phyloP scores from a whole-genome alignment of 345 rosid species.

The Gossypium thurberi region DNA sequence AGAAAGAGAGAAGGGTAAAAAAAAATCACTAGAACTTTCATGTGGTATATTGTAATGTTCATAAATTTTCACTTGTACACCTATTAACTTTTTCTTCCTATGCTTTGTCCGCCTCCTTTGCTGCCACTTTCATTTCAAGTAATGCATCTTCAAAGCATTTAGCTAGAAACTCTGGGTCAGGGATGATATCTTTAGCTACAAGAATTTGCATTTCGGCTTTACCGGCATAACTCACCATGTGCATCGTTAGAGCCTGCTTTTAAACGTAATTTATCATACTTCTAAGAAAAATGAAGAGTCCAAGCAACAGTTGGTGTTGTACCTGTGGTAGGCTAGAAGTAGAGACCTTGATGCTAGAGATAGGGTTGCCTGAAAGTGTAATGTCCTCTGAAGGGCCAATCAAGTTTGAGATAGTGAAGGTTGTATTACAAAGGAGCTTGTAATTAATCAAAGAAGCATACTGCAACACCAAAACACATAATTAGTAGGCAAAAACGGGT shows the following conservation, averaged over 20 bases:
- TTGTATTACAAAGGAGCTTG: slow-evolving; percentile 41
- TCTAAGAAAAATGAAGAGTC: too few species aligned
- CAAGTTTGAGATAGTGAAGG: slow-evolving; percentile 49
- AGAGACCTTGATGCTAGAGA: slow-evolving; percentile 34
- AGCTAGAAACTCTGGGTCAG: slow-evolving; percentile 58
- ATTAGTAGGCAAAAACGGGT: background rate
- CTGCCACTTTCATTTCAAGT: slow-evolving; percentile 51
- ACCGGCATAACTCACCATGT: slow-evolving; percentile 65
- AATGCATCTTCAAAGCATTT: slow-evolving; percentile 53
- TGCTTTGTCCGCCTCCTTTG: slow-evolving; percentile 1
- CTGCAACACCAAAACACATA: slow-evolving; percentile 17
- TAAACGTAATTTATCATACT: background rate
- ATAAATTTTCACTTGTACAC: background rate
- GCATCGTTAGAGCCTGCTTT: slow-evolving; percentile 52
- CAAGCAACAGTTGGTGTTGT: background rate
- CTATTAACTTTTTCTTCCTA: background rate
- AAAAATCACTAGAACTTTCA: background rate
- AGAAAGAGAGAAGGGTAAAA: background rate
- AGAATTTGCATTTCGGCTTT: slow-evolving; percentile 52
- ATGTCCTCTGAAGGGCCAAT: slow-evolving; percentile 49
- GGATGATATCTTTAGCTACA: slow-evolving; percentile 59
- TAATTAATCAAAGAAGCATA: slow-evolving; percentile 39
- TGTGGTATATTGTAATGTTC: background rate
- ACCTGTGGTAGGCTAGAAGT: slow-evolving; percentile 46
- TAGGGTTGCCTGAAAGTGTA: slow-evolving; percentile 34